Evolutionary conservation across 148 eudicot species (phyloP), one percentile per base, ranked within the genome.

Genomic region (Pharnaceum exiguum): DNA sequence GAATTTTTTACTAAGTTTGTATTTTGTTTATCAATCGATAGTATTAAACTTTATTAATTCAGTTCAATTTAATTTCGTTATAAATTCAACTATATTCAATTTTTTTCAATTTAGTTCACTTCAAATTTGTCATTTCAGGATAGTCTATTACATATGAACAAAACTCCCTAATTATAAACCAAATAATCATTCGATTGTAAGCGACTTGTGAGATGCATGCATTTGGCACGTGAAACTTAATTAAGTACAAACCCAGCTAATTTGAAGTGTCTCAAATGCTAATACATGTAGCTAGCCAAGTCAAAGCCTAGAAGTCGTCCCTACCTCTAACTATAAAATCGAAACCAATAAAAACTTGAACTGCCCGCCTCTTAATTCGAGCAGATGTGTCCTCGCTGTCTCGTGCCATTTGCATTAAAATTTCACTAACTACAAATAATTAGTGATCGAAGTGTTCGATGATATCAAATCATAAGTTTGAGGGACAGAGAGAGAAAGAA

Each of bases 171-270:
- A 51, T 62, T 58, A 52, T 60, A 25, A 48, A 29, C 31, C 26
- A 43, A 29, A 22, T 58, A 58, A 30, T 43, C 12, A 13, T 38
- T 51, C 10, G 10, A 10, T 11, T 2, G 10, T 22, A 22, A 7
- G 19, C 46, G 45, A n/a, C 45, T 23, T 29, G 57, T 40, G 37
- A 63, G 59, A 52, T 63, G 50, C 67, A 63, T 63, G 67, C 59
- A 51, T 40, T 63, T 19, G 59, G 50, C 67, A 63, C 59, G 67
- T 63, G 67, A 39, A 29, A 3, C n/a, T 29, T 17, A 39, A 39
- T 29, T 31, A 52, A 50, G 57, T 30, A 50, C 5, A 7, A 21
- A 4, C 32, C 47, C 66, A 62, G 57, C 66, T 35, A 48, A 62
- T 50, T 50, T 62, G 26, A 19, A 51, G 18, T 59, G 63, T 44